Percentiles rank a stretch among this genome's conserved stretches.
Conservation (phyloP, 352 stramenopile genomes). For the Pythium insidiosum region DNA sequence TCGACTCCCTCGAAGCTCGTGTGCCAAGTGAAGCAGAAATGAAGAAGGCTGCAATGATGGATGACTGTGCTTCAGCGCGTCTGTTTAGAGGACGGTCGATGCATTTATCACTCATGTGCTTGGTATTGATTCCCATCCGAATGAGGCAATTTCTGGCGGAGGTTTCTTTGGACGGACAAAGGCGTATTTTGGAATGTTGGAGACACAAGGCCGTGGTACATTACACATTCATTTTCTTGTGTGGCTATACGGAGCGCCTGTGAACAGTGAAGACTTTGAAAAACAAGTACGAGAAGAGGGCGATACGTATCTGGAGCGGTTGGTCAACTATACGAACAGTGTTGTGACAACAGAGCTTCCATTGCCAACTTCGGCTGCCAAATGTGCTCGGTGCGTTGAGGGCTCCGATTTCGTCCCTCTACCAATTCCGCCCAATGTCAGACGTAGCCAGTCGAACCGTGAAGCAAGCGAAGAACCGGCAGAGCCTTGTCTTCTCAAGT, state of each 20-base stretch:
- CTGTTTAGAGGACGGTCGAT: slow-evolving; percentile 9
- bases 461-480: background rate
- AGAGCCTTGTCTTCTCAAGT: background rate
- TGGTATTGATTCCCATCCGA: slow-evolving; percentile 2
- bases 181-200: slow-evolving; percentile 11
- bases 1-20: slow-evolving; percentile 7
- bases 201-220: slow-evolving; percentile 7
- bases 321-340: background rate
- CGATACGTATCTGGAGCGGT: background rate
- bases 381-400: no score
- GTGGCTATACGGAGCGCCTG: background rate
- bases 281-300: background rate
- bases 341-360: background rate
- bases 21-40: background rate
- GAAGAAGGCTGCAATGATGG: slow-evolving; percentile 8
- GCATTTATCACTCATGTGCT: slow-evolving; percentile 9
- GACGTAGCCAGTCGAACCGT: background rate
- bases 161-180: slow-evolving; percentile 6
- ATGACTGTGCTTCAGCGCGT: slow-evolving; percentile 9
- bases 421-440: background rate
- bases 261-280: slow-evolving; percentile 1
- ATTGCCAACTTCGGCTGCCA: no score
- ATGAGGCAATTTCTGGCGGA: background rate
- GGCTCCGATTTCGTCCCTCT: background rate
- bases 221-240: slow-evolving; percentile 11